Evolutionary conservation across 208 protist genomes (phyloP).

Genomic region (Trypanosoma melophagium): DNA sequence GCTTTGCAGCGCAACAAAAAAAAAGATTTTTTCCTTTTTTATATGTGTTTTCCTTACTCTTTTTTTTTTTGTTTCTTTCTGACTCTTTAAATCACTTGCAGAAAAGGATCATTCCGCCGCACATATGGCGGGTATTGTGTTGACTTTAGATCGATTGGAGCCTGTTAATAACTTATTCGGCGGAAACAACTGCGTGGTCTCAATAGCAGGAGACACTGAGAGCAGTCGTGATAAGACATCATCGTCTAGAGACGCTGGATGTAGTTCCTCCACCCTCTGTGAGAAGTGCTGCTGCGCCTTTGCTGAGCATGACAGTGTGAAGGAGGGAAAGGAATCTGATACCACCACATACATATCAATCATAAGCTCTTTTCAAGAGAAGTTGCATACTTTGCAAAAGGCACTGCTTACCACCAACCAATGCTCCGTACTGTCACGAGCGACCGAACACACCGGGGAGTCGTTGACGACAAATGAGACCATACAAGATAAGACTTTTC

Average conservation of each 20-base stretch:
- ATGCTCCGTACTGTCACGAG: background rate
- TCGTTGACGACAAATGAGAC: background rate
- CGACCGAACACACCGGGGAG: background rate
- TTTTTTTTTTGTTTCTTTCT: slow-evolving; percentile 4
- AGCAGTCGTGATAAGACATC: background rate
- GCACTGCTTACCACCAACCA: slow-evolving; percentile 14
- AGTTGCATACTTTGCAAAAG: slow-evolving; percentile 15
- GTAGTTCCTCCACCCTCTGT: background rate
- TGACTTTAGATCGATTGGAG: background rate
- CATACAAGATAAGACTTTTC: background rate
- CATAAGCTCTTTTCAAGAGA: slow-evolving; percentile 16
- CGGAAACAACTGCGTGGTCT: too few relatives aligned
- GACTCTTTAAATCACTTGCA: background rate
- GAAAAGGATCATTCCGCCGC: too few relatives aligned
- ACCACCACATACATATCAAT: slow-evolving; percentile 13
- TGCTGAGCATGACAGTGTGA: background rate
- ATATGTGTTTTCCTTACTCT: background rate
- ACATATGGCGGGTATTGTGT: background rate
- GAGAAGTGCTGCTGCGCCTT: background rate
- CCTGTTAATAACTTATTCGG: too few relatives aligned
- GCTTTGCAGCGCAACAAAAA: background rate
- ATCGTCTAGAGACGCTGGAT: background rate
- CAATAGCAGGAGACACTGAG: background rate
- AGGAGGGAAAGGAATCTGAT: background rate
- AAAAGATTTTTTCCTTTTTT: background rate